Evolutionary conservation across 257 asterid species (phyloP), one percentile per base, ranked within the genome.

Genomic region (Solanum dulcamara): DNA sequence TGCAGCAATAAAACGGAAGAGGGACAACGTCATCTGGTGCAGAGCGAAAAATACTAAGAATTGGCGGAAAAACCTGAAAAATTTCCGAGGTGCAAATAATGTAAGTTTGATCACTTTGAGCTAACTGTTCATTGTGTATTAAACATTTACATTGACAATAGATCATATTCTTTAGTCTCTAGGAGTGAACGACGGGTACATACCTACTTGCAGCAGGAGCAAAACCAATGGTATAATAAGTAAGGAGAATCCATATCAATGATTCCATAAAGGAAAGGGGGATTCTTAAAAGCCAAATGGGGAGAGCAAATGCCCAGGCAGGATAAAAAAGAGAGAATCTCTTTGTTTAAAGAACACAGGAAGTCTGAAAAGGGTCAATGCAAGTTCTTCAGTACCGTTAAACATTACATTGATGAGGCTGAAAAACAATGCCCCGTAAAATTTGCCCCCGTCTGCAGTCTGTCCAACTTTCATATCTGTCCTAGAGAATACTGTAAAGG

Each of bases 221-320:
- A 83, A 96, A 96, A 71, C 98, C 99, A 81, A 96, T 93, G 10
- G 99, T 94, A 88, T 96, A 94, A 87, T 96, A 96, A 33, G 98
- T 94, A 88, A 96, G 98, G 87, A 89, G 50, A 37, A 93, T 87
- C 99, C 98, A 96, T 86, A 96, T 96, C 74, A 91, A 84, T 20
- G 99, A 96, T 85, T 96, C 99, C 93, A 93, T 85, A 14, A 94
- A 75, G 28, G 99, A 96, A 70, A 94, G 92, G 11, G 99, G 99
- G 83, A 96, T 91, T 86, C 93, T 87, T 44, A 93, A 90, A 86
- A 96, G 91, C 98, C 98, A 96, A 87, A 96, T 96, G 2, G 99
- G 99, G 48, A 96, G 87, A 24, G 99, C 93, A 68, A 96, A 94
- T 7, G 98, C 99, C 99, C 99, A 96, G 62, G 99, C 96, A 10